phyloP scores from a whole-genome alignment of 257 asterid species.

The Schizonepeta tenuifolia region DNA sequence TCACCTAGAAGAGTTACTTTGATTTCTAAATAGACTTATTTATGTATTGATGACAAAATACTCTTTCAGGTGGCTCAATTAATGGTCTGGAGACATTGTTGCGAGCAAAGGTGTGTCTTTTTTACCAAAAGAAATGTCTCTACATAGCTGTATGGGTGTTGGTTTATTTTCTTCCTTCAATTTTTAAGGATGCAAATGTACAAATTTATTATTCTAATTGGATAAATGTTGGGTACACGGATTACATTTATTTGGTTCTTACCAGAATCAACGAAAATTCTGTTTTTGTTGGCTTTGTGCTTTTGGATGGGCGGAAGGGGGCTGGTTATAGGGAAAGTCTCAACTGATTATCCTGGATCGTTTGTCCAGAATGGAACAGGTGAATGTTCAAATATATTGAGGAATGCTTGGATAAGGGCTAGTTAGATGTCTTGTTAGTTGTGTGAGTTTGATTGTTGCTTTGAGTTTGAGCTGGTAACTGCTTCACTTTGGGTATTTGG shows the following conservation, averaged over 20 bases:
- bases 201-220: not conserved
- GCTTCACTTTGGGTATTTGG: no score
- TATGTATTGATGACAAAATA: conserved; percentile 32
- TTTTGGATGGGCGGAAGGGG: not conserved
- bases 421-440: no score
- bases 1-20: conserved; percentile 12
- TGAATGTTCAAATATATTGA: no score
- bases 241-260: not conserved
- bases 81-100: conserved; percentile 82
- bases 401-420: no score
- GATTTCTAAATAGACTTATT: conserved; percentile 21
- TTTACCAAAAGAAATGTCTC: no score
- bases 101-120: conserved; percentile 74
- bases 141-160: no score
- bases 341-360: not conserved
- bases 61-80: conserved; percentile 79
- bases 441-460: no score
- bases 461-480: no score
- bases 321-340: not conserved
- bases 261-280: not conserved
- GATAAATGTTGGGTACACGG: no score
- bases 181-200: conserved; percentile 24
- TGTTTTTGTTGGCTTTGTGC: not conserved
- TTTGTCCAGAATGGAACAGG: not conserved
- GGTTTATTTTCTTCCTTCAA: no score